These are phyloP conservation scores for Diaporthe ilicicola DNA, from an alignment of 2,329 filamentous ascomycete species.

Conservation along the genomic window DNA sequence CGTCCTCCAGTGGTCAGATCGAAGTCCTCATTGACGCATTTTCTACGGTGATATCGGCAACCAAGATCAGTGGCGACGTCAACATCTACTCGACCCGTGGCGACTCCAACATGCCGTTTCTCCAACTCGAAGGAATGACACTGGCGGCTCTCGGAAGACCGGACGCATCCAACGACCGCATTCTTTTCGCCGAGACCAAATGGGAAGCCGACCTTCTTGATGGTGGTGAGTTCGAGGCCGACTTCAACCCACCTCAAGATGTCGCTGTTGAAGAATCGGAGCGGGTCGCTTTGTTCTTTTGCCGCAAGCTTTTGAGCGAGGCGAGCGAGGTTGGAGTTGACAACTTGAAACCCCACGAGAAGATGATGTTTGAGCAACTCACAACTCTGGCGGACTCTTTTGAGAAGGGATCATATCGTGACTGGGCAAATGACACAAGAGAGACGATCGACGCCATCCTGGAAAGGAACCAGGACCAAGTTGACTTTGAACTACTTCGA, in stretches of 20 bases:
- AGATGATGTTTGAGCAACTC: background rate
- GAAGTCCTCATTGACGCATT: background rate
- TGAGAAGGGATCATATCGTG: background rate
- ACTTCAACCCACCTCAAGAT: background rate
- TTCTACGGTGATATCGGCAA: background rate
- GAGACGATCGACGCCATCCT: slow-evolving; percentile 1
- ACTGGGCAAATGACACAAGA: slow-evolving; percentile 5
- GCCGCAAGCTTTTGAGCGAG: background rate
- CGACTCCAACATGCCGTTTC: background rate
- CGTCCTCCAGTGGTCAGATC: background rate
- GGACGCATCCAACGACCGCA: background rate
- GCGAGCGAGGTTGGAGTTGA: background rate
- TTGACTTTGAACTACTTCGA: slow-evolving; percentile 18
- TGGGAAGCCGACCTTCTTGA: slow-evolving; percentile 18
- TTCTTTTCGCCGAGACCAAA: slow-evolving; percentile 6
- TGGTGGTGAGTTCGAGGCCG: background rate
- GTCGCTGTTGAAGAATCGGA: background rate
- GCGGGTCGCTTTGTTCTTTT: background rate
- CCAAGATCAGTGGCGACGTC: background rate
- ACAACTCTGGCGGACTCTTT: background rate
- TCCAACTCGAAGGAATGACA: slow-evolving; percentile 5
- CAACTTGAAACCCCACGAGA: background rate
- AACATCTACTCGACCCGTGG: background rate
- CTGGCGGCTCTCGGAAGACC: background rate
- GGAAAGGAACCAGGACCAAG: background rate